phyloP scores from a whole-genome alignment of 2,329 filamentous ascomycete genomes.

The Bipolaris cookei region DNA sequence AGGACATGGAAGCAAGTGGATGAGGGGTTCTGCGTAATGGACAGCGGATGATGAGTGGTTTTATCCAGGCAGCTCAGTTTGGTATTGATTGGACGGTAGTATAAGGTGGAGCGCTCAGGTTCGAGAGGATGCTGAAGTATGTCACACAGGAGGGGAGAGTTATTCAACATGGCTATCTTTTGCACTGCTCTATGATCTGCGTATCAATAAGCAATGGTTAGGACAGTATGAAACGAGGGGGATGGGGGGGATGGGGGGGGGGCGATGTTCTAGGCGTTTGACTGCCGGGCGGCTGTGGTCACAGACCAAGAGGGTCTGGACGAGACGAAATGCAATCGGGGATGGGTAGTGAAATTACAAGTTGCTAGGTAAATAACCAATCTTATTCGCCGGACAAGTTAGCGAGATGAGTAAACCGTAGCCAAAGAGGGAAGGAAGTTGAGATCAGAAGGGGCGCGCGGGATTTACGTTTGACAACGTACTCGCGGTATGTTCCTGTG shows the following conservation, averaged over 20 bases:
- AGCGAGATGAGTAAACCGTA: slow-evolving; percentile 20
- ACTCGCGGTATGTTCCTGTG: no score
- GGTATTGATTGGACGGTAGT: slow-evolving; percentile 10
- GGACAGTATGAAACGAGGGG: not conserved
- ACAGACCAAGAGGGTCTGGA: slow-evolving; percentile 1
- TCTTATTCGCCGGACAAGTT: slow-evolving; percentile 14
- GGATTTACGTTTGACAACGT: no score
- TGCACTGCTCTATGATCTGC: not conserved
- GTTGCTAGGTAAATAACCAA: slow-evolving; percentile 15
- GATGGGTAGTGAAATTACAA: slow-evolving; percentile 3
- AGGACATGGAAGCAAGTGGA: not conserved
- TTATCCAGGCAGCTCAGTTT: slow-evolving; percentile 2
- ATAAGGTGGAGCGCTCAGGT: not conserved
- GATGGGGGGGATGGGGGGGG: no score
- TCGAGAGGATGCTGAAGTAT: not conserved
- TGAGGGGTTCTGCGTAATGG: slow-evolving; percentile 2
- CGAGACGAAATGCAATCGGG: slow-evolving; percentile 5
- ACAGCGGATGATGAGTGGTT: not conserved
- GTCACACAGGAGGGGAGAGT: not conserved
- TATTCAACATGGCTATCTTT: not conserved
- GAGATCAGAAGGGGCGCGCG: slow-evolving; percentile 7
- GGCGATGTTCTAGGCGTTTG: not conserved
- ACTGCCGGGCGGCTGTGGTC: not conserved
- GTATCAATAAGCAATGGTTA: not conserved
- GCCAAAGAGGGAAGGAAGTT: slow-evolving; percentile 17